Percentiles rank a stretch among this genome's conserved stretches.
These are phyloP conservation scores for Aurifilum marmelostoma DNA, from an alignment of 2,329 filamentous ascomycete genomes.

Conservation along the genomic window DNA sequence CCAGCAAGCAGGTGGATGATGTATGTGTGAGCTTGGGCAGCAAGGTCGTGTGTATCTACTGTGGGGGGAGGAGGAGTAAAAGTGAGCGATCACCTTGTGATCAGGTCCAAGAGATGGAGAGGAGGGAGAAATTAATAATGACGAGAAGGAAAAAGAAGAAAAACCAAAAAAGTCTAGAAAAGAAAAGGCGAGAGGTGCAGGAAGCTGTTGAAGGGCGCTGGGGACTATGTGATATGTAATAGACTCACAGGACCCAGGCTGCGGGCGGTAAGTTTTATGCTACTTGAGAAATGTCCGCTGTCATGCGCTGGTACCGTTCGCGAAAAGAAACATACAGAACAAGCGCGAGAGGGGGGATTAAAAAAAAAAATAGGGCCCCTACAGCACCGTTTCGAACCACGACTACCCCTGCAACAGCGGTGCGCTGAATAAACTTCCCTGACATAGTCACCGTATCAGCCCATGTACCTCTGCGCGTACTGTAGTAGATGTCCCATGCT, in stretches of 20 bases:
- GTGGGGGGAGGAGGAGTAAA: neutral
- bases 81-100: neutral
- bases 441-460: neutral
- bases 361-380: conserved; percentile 10
- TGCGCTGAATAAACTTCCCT: neutral
- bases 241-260: conserved; percentile 15
- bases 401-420: conserved; percentile 20
- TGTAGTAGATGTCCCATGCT: conserved; percentile 16
- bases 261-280: conserved; percentile 24
- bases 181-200: conserved; percentile 1
- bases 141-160: conserved; percentile 12
- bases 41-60: neutral
- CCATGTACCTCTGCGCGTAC: neutral
- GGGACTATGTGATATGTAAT: conserved; percentile 31
- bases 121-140: conserved; percentile 29
- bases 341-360: neutral
- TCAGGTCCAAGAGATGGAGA: neutral
- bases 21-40: neutral
- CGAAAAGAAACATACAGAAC: neutral
- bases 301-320: conserved; percentile 25
- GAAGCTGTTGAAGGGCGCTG: conserved; percentile 19
- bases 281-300: conserved; percentile 22
- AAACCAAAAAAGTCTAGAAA: neutral
- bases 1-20: neutral
- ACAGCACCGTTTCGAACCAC: conserved; percentile 15